phyloP scores from a whole-genome alignment of 2,329 filamentous ascomycete genomes.

The Exophiala sp. region DNA sequence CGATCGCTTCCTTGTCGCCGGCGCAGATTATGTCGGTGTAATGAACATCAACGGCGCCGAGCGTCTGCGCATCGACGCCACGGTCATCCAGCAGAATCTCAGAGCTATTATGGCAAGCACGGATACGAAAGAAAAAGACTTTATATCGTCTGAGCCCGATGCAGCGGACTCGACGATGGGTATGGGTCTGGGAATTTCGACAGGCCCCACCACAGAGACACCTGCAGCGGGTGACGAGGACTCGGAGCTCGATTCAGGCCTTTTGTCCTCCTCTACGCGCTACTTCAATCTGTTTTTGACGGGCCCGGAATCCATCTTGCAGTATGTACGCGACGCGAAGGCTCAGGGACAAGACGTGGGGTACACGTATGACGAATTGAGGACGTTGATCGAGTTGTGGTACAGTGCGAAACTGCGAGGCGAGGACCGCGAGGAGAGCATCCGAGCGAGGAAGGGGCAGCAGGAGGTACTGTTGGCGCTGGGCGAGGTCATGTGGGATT shows the following conservation, averaged over 20 bases:
- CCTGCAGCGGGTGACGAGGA: constrained; percentile 7
- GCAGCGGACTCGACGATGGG: constrained; percentile 1
- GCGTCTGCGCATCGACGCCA: constrained; percentile 89
- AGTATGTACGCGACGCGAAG: constrained; percentile 45
- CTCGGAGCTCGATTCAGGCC: constrained; percentile 35
- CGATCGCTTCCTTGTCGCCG: constrained; percentile 72
- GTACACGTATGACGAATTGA: constrained; percentile 46
- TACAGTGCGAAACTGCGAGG: constrained; percentile 45
- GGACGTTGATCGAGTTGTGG: constrained; percentile 44
- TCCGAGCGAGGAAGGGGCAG: constrained; percentile 45
- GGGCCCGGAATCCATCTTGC: constrained; percentile 43
- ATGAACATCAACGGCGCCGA: constrained; percentile 82
- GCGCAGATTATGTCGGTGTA: constrained; percentile 66
- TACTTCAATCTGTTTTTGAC: constrained; percentile 49
- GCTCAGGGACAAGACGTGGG: constrained; percentile 34
- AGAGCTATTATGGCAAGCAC: constrained; percentile 70
- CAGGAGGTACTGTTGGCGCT: constrained; percentile 43
- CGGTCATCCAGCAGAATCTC: constrained; percentile 93
- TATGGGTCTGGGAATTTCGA: constrained; percentile 20
- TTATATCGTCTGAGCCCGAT: constrained; percentile 21
- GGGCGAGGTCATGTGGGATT: constrained; percentile 50
- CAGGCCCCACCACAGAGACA: constrained; percentile 7
- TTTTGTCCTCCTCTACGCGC: constrained; percentile 43
- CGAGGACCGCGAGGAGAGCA: constrained; percentile 44
- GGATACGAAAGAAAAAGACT: background rate